Base-by-base conservation (phyloP, 2,329 filamentous ascomycete genomes). In the Monosporascus sp. region DNA sequence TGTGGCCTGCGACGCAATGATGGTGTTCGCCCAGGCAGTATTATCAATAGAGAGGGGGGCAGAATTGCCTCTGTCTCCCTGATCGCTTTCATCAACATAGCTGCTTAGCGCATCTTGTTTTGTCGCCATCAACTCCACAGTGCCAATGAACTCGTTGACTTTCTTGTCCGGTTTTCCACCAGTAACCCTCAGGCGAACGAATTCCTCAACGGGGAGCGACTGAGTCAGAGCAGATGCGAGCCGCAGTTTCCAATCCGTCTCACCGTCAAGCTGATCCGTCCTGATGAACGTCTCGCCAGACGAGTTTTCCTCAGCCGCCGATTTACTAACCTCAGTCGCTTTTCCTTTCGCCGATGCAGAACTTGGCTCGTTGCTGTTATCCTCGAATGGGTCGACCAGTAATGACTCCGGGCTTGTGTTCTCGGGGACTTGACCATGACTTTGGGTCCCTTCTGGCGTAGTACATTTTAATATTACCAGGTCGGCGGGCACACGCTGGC, bases 161-260 rank as follows among this genome's bases (percentile, higher is more conserved):
- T 89, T 94, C 69, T 84, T 92, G 68, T 96, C 92, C 0, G 94
- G 94, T 59, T 95, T 92, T 48, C 92, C 90, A 36, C 90, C 94
- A 3, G 87, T 89, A 48, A 99, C 82, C 25, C 79, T 78, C 36
- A 87, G 73, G 18, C 83, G 78, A 50, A 85, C 78, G 57, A 96
- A 85, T 60, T 96, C 89, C 46, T 83, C 81, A 1, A 86, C 73
- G 0, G 85, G 73, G 20, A 99, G 75, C n/a, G 77, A 81, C 66
- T 99, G 94, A 1, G 92, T 93, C 25, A 97, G 72, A 0, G 89
- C 84, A 14, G 91, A 94, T 1, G 94, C 91, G 37, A 97, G 72
- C 31, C 95, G 86, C 53, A 99, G 76, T 72, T 99, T 99, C 95
- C 94, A 99, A 67, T 99, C 94, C 0, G 94, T 99, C 73, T 99